phyloP scores from a whole-genome alignment of 2,329 filamentous ascomycete species.

The Claviceps citrina region DNA sequence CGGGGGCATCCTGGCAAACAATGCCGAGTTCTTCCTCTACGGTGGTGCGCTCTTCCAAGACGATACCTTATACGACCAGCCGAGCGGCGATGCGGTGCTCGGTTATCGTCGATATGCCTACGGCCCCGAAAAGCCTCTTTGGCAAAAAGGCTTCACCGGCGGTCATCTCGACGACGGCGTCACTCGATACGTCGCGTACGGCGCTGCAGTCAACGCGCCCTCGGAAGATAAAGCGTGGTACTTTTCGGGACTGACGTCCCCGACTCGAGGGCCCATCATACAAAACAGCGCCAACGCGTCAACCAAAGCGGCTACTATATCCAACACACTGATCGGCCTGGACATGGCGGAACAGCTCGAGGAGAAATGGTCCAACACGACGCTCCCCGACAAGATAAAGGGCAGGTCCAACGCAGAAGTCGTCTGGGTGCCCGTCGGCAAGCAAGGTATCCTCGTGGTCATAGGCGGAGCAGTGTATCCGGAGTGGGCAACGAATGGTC shows the following conservation, averaged over 20 bases:
- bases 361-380: conserved; percentile 41
- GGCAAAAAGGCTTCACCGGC: conserved; percentile 27
- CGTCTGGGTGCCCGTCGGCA: conserved; percentile 64
- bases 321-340: conserved; percentile 43
- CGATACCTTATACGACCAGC: conserved; percentile 21
- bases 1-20: conserved; percentile 50
- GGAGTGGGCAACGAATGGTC: conserved; percentile 23
- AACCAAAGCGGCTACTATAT: conserved; percentile 27
- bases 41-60: conserved; percentile 35
- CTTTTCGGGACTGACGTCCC: conserved; percentile 46
- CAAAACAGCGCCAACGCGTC: conserved; percentile 18
- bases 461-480: conserved; percentile 58
- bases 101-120: conserved; percentile 39
- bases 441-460: conserved; percentile 60
- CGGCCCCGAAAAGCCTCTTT: conserved; percentile 27
- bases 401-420: conserved; percentile 49
- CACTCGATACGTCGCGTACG: conserved; percentile 48
- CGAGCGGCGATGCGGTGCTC: conserved; percentile 28
- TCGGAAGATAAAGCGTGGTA: conserved; percentile 60
- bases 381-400: conserved; percentile 32
- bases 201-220: conserved; percentile 47
- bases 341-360: conserved; percentile 37
- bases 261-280: conserved; percentile 34
- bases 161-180: conserved; percentile 27
- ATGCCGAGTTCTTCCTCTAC: conserved; percentile 47